Base-by-base conservation (phyloP, 2,329 filamentous ascomycete species). In the Emmonsia crescens region DNA sequence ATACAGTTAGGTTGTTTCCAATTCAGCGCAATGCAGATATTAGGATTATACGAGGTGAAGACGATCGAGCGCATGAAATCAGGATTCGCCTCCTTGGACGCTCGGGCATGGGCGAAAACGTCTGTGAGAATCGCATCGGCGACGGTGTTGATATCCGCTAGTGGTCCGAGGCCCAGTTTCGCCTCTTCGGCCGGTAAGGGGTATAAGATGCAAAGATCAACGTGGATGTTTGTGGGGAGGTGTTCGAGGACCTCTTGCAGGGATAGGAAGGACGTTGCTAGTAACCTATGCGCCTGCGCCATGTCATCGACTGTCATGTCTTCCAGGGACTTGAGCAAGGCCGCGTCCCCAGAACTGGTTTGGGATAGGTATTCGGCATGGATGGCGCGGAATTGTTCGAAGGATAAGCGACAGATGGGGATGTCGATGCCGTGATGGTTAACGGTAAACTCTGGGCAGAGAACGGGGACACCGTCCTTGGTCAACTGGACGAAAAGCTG, bases 1-100 rank as follows among this genome's bases (percentile, higher is more conserved):
- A 76, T 73, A 87, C 85, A 99, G 72, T 97, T 99, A 2, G 94
- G 94, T 74, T 99, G 94, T 75, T 99, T 99, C 94, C 94, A 99
- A 76, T 99, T 99, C 68, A 99, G 78, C 5, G 93, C 92, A 19
- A 90, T 95, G 76, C 94, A 99, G 24, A 97, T 84, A 65, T 87
- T 88, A 14, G 89, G 82, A 72, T 96, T 96, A 75, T 93, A 96
- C 27, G 91, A 96, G 69, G 90, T 95, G 73, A 99, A 96, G 12
- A 96, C 90, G 59, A 99, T 87, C 14, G 90, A 96, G 48, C 92
- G 83, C 67, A 94, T 86, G 19, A 86, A 84, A 60, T 90, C 86
- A 9, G 89, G 85, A 1, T 84, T 85, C 64, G 79, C 77, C 63
- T 86, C 81, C 62, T 86, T 80, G 74, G 90, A 65, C 69, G 83